phyloP scores from a whole-genome alignment of 129 eudicot species.

The Sambucus nigra region DNA sequence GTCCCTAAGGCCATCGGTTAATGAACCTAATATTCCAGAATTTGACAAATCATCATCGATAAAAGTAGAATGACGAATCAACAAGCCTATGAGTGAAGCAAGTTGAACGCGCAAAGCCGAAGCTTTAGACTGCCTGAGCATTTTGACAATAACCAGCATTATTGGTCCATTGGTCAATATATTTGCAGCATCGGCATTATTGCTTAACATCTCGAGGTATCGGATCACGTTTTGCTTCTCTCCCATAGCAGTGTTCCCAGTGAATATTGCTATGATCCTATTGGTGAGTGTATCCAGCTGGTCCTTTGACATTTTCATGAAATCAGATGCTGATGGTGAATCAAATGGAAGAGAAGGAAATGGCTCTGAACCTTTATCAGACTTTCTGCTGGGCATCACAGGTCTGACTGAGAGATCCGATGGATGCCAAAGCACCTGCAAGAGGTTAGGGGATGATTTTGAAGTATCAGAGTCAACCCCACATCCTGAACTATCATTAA shows the following conservation, averaged over 20 bases:
- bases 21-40: conserved; percentile 72
- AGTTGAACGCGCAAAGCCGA: conserved; percentile 76
- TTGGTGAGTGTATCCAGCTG: conserved; percentile 47
- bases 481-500: conserved; percentile 34
- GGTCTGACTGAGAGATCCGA: conserved; percentile 97
- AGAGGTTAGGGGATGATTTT: conserved; percentile 37
- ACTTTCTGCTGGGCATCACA: conserved; percentile 95
- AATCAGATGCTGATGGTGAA: conserved; percentile 52
- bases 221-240: conserved; percentile 83
- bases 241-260: conserved; percentile 49
- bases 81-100: conserved; percentile 75
- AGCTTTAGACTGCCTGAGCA: conserved; percentile 86
- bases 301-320: conserved; percentile 59
- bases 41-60: conserved; percentile 73
- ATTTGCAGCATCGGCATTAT: conserved; percentile 84
- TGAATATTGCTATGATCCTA: conserved; percentile 44
- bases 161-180: conserved; percentile 83
- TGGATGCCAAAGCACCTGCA: conserved; percentile 84
- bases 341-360: conserved; percentile 73
- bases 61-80: conserved; percentile 83
- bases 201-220: conserved; percentile 85
- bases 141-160: conserved; percentile 76
- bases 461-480: conserved; percentile 34
- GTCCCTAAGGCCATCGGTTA: conserved; percentile 84
- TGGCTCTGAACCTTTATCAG: conserved; percentile 58